A percentile compares a stretch with the other conserved stretches of the same genome.
Evolutionary conservation across 2,329 filamentous ascomycete genomes (phyloP).

Genomic region (Ophiostoma fasciatum): DNA sequence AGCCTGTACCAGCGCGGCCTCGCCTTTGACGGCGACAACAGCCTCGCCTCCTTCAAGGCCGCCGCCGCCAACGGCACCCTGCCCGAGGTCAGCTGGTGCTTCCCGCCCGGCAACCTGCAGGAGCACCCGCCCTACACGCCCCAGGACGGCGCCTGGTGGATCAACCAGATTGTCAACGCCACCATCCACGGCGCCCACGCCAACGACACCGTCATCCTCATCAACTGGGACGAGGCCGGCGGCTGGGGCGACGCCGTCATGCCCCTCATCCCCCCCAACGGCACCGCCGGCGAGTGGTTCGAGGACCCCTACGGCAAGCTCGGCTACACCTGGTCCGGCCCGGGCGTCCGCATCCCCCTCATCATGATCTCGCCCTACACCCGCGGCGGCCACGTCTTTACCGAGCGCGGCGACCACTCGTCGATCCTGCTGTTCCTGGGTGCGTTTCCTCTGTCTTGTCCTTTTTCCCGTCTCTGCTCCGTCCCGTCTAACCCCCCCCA

Average conservation of each 20-base stretch:
- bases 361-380: slow-evolving; percentile 42
- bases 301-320: slow-evolving; percentile 26
- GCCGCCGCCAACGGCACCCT: slow-evolving; percentile 34
- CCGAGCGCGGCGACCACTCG: slow-evolving; percentile 38
- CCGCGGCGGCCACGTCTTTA: slow-evolving; percentile 36
- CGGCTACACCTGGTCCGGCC: slow-evolving; percentile 21
- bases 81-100: slow-evolving; percentile 35
- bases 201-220: slow-evolving; percentile 31
- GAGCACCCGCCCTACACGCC: slow-evolving; percentile 39
- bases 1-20: slow-evolving; percentile 30
- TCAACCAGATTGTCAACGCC: slow-evolving; percentile 35
- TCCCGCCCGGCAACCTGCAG: slow-evolving; percentile 34
- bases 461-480: too few species aligned
- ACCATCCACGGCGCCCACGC: slow-evolving; percentile 32
- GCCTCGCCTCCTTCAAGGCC: slow-evolving; percentile 33
- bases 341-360: slow-evolving; percentile 35
- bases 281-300: slow-evolving; percentile 36
- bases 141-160: slow-evolving; percentile 38
- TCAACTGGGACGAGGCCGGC: slow-evolving; percentile 37
- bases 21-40: slow-evolving; percentile 23
- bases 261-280: slow-evolving; percentile 33
- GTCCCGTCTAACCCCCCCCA: too few species aligned
- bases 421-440: slow-evolving; percentile 41
- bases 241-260: slow-evolving; percentile 39
- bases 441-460: slow-evolving; percentile 19